A percentile compares a stretch with the other conserved stretches of the same genome.
Evolutionary conservation across 805 yeast genomes (phyloP).

Genomic region (Myxozyma monticola): DNA sequence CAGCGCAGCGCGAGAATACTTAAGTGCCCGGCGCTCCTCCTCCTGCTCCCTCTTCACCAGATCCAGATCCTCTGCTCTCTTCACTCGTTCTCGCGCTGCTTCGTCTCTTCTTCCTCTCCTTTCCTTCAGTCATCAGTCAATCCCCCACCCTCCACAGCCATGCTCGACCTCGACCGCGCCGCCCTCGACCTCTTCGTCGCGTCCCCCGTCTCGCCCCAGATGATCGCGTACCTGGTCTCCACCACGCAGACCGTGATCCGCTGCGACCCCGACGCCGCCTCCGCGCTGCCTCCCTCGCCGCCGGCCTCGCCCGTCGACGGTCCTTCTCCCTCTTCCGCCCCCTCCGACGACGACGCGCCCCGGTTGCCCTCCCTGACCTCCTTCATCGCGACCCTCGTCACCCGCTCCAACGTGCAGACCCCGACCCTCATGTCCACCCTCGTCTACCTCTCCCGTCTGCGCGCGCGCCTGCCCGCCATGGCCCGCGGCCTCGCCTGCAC

Average conservation of each 20-base stretch:
- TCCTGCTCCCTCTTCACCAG: too few species aligned
- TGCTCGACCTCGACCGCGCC: slow-evolving; percentile 27
- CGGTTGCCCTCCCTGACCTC: slow-evolving; percentile 50
- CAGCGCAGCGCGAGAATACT: too few species aligned
- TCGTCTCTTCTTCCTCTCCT: too few species aligned
- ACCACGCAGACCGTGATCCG: slow-evolving; percentile 43
- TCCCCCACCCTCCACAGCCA: too few species aligned
- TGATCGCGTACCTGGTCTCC: slow-evolving; percentile 47
- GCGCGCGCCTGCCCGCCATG: slow-evolving; percentile 76
- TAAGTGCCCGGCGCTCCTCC: too few species aligned
- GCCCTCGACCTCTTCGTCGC: slow-evolving; percentile 46
- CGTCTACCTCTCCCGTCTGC: slow-evolving; percentile 75
- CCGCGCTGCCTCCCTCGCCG: slow-evolving; percentile 41
- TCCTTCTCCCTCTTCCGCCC: neutral
- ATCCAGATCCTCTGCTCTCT: too few species aligned
- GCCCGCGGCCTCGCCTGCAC: slow-evolving; percentile 89
- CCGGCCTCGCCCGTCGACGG: slow-evolving; percentile 42
- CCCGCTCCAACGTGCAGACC: slow-evolving; percentile 87
- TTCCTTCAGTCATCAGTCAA: too few species aligned
- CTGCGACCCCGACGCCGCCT: slow-evolving; percentile 36
- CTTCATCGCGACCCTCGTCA: slow-evolving; percentile 73
- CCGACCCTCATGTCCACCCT: slow-evolving; percentile 92
- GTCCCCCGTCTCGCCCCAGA: slow-evolving; percentile 44
- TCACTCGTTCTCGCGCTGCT: too few species aligned
- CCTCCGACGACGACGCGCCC: slow-evolving; percentile 4